Percentiles rank a stretch among this genome's conserved stretches.
phyloP scores from a whole-genome alignment of 495 filamentous ascomycete genomes.

The Aspergillus coremiiformis region DNA sequence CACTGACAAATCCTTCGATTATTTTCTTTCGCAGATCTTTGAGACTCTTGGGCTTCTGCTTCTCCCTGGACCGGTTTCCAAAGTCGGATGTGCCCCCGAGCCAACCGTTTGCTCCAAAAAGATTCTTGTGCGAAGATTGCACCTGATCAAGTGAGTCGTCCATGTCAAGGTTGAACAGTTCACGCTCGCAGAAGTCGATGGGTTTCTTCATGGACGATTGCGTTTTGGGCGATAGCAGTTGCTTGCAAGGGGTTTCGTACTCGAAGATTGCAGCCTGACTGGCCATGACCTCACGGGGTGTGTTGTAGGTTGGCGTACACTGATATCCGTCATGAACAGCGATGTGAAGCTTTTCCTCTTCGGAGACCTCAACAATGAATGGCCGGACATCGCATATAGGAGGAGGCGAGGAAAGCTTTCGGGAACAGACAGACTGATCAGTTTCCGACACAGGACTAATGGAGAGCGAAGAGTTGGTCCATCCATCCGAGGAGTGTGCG shows the following conservation, averaged over 20 bases:
- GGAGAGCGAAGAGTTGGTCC: not conserved
- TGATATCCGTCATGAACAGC: constrained; percentile 5
- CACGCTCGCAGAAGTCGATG: not conserved
- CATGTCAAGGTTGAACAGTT: not conserved
- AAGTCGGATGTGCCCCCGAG: constrained; percentile 33
- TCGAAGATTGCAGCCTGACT: constrained; percentile 13
- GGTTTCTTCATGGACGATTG: no score
- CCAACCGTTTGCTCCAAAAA: constrained; percentile 49
- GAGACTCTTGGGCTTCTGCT: constrained; percentile 30
- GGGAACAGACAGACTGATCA: not conserved
- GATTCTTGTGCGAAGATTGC: constrained; percentile 33
- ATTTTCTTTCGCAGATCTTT: constrained; percentile 38
- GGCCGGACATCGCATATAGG: not conserved
- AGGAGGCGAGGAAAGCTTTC: constrained; percentile 2
- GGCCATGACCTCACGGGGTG: not conserved
- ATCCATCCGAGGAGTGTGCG: constrained; percentile 1
- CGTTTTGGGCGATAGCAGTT: constrained; percentile 1
- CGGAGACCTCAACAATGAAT: not conserved
- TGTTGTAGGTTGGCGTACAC: constrained; percentile 7
- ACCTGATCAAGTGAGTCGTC: not conserved
- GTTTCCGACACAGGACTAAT: constrained; percentile 1
- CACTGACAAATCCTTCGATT: constrained; percentile 39
- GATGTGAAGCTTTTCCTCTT: not conserved
- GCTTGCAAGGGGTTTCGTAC: not conserved
- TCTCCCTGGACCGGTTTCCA: constrained; percentile 19